A percentile compares a stretch with the other conserved stretches of the same genome.
Conservation (phyloP, 2,329 filamentous ascomycete species). For the Cladosporium colombiae region DNA sequence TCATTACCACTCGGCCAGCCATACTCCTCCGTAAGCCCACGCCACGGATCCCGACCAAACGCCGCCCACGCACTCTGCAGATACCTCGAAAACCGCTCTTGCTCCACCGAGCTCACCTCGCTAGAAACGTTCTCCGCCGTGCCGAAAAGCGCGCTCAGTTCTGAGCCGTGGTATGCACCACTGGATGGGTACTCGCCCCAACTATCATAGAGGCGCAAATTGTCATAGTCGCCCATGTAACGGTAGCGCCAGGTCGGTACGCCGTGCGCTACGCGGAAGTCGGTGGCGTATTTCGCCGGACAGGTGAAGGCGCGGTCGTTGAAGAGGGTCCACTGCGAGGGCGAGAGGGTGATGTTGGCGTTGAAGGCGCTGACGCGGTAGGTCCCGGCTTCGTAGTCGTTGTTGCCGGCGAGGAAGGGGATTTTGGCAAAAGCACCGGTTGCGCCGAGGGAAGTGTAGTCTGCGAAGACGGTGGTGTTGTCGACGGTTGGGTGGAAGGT, state of each 20-base stretch:
- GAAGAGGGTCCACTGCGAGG: slow-evolving; percentile 13
- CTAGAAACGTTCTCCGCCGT: slow-evolving; percentile 31
- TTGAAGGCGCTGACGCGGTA: slow-evolving; percentile 43
- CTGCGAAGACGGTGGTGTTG: slow-evolving; percentile 26
- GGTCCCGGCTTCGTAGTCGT: slow-evolving; percentile 51
- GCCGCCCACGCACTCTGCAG: slow-evolving; percentile 36
- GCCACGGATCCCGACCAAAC: slow-evolving; percentile 38
- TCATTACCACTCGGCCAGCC: slow-evolving; percentile 26
- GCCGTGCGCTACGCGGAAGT: slow-evolving; percentile 36
- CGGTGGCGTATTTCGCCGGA: slow-evolving; percentile 44
- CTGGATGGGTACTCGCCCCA: slow-evolving; percentile 10
- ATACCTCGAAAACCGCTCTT: slow-evolving; percentile 27
- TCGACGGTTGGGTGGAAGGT: slow-evolving; percentile 28
- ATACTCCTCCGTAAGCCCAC: slow-evolving; percentile 28
- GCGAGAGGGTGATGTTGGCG: slow-evolving; percentile 13
- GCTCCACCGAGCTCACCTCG: slow-evolving; percentile 23
- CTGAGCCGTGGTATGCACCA: slow-evolving; percentile 38
- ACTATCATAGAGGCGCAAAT: slow-evolving; percentile 23
- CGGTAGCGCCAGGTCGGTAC: slow-evolving; percentile 33
- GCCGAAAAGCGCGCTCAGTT: slow-evolving; percentile 38
- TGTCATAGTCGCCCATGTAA: slow-evolving; percentile 35
- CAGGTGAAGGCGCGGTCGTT: slow-evolving; percentile 37
- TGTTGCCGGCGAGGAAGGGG: slow-evolving; percentile 48
- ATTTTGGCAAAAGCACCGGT: slow-evolving; percentile 39
- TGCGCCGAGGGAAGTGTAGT: slow-evolving; percentile 22